Evolutionary conservation across 192 early-diverging fungal species (phyloP), one percentile per base, ranked within the genome.

Genomic region (Podila verticillata): DNA sequence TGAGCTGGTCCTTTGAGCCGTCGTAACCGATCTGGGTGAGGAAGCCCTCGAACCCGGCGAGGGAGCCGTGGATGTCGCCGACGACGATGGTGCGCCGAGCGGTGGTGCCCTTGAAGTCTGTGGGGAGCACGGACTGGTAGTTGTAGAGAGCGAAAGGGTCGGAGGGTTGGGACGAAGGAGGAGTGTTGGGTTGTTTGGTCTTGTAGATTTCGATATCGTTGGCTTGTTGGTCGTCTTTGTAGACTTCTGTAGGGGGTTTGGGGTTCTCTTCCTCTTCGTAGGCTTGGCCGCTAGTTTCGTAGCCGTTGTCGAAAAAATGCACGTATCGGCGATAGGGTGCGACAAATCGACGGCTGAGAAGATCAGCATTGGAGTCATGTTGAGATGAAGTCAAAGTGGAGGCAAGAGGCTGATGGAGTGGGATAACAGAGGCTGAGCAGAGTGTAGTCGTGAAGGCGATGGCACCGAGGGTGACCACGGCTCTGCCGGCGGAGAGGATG

Each of bases 51-150:
- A 94, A 73, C 65, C 92, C 90, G 8, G 73, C 63, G 0, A 87
- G 20, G 39, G 86, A 82, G 0, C 92, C 93, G 48, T 94, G 93
- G 62, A 94, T 84, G 58, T 94, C 93, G 10, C 93, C 93, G 29
- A 94, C 83, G 29, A 94, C 87, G 19, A 92, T 82, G 15, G 75
- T 78, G 3, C 63, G 57, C 13, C 58, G n/a, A 1, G 17, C n/a
- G 20, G 32, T 20, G 19, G 47, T 0, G 19, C 22, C 44, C 4
- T 7, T 34, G 15, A 49, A 15, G 17, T 49, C 13, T 7, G 29
- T 22, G 17, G 10, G 12, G 3, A 51, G 35, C 2, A 17, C 32
- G 19, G 64, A 29, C 58, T 65, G 49, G 36, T 78, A 70, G 26
- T 12, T 78, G 49, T 78, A 78, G 35, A 20, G 22, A 17, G 75